These are phyloP conservation scores for Cryptosporidium ryanae DNA, from an alignment of 169 alveolate species.

Conservation along the genomic window DNA sequence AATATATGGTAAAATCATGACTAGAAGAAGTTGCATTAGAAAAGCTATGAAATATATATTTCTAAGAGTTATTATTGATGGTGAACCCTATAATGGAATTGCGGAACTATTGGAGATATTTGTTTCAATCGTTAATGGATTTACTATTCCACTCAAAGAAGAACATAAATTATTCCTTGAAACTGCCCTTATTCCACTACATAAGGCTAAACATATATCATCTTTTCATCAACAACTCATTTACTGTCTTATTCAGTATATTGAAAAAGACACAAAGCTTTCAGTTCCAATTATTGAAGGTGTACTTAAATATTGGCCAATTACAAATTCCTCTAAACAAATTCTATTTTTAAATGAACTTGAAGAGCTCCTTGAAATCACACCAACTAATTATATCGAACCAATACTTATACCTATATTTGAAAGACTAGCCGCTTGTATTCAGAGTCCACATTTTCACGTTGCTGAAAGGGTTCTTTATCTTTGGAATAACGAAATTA, in stretches of 20 bases:
- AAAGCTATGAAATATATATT: constrained; percentile 95
- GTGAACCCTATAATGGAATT: constrained; percentile 94
- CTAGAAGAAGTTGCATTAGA: constrained; percentile 92
- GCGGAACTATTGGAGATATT: constrained; percentile 95
- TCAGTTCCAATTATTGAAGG: constrained; percentile 93
- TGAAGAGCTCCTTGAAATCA: constrained; percentile 90
- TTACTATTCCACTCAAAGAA: constrained; percentile 97
- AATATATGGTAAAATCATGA: constrained; percentile 92
- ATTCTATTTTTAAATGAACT: constrained; percentile 94
- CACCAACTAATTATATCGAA: constrained; percentile 87
- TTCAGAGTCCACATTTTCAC: constrained; percentile 84
- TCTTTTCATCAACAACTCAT: constrained; percentile 94
- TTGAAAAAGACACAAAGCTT: constrained; percentile 95
- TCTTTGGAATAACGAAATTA: constrained; percentile 90
- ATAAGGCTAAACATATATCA: constrained; percentile 92
- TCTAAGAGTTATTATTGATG: constrained; percentile 91
- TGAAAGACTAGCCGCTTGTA: constrained; percentile 81
- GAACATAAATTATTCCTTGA: constrained; percentile 96
- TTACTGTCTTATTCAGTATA: constrained; percentile 94
- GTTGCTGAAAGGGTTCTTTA: constrained; percentile 93
- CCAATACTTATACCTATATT: constrained; percentile 83
- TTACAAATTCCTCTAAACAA: constrained; percentile 94
- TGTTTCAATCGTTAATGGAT: constrained; percentile 95
- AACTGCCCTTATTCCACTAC: constrained; percentile 94
- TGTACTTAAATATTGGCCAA: constrained; percentile 96